Percentiles rank a stretch among this genome's conserved stretches.
phyloP scores from a whole-genome alignment of 2,329 filamentous ascomycete species.

The Verticillium nubilum region DNA sequence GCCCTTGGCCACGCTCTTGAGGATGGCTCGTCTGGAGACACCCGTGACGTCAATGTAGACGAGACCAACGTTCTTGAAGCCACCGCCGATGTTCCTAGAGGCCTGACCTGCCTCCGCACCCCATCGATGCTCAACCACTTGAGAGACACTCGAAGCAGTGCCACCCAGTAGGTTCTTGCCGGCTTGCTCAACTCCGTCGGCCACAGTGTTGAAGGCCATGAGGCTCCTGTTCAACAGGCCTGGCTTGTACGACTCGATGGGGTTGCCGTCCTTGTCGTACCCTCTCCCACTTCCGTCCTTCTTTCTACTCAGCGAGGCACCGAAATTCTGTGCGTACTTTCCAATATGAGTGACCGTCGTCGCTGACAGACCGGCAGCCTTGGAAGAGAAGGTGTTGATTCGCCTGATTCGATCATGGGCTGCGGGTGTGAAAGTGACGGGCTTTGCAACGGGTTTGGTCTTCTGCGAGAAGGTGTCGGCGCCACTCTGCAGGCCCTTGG shows the following conservation, averaged over 20 bases:
- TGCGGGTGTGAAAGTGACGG: slow-evolving; percentile 80
- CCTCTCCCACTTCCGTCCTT: slow-evolving; percentile 51
- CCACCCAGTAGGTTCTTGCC: slow-evolving; percentile 72
- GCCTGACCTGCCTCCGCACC: slow-evolving; percentile 79
- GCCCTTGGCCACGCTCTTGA: slow-evolving; percentile 94
- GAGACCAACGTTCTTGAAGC: slow-evolving; percentile 91
- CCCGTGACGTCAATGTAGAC: slow-evolving; percentile 97
- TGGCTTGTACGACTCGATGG: slow-evolving; percentile 68
- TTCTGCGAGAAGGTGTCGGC: slow-evolving; percentile 78
- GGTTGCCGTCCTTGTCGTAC: slow-evolving; percentile 65
- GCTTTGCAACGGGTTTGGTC: slow-evolving; percentile 71
- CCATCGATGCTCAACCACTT: slow-evolving; percentile 84
- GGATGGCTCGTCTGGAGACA: slow-evolving; percentile 79
- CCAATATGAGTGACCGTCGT: slow-evolving; percentile 83
- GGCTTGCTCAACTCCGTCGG: slow-evolving; percentile 87
- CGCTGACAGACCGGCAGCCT: slow-evolving; percentile 72
- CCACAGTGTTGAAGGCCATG: slow-evolving; percentile 93
- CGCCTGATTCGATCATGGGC: slow-evolving; percentile 83
- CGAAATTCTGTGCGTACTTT: slow-evolving; percentile 83
- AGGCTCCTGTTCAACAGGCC: slow-evolving; percentile 91
- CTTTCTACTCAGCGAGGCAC: slow-evolving; percentile 61
- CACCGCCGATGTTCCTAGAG: slow-evolving; percentile 69
- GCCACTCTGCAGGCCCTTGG: slow-evolving; percentile 69
- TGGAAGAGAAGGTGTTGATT: slow-evolving; percentile 79
- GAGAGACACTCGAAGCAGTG: slow-evolving; percentile 72